Evolutionary conservation across 306 rosid genomes (phyloP).

Genomic region (Vigna radiata): DNA sequence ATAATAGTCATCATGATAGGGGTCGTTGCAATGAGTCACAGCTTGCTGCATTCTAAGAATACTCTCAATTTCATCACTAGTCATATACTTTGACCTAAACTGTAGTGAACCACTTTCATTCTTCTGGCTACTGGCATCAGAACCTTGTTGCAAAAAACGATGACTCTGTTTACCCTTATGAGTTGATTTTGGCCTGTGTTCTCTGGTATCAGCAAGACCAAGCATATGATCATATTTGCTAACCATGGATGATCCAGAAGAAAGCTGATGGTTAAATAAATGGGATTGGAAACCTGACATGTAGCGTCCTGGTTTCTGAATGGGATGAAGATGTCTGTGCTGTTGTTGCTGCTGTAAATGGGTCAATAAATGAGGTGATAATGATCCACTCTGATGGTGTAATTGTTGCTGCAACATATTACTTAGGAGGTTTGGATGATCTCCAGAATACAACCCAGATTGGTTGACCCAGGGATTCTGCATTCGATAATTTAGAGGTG

Average conservation of each 20-base stretch:
- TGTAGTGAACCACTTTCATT: constrained; percentile 52
- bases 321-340: constrained; percentile 56
- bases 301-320: constrained; percentile 53
- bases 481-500: constrained; percentile 51
- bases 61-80: constrained; percentile 66
- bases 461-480: constrained; percentile 60
- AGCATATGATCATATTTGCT: constrained; percentile 50
- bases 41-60: constrained; percentile 65
- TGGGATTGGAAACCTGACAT: constrained; percentile 58
- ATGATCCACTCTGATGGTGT: constrained; percentile 58
- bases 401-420: constrained; percentile 86
- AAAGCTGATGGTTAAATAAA: constrained; percentile 47
- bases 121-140: constrained; percentile 55
- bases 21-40: constrained; percentile 57
- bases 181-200: constrained; percentile 56
- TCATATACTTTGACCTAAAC: constrained; percentile 66
- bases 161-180: constrained; percentile 55
- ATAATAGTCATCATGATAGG: constrained; percentile 60
- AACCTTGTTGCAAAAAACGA: constrained; percentile 53
- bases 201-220: constrained; percentile 54
- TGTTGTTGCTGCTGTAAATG: constrained; percentile 67
- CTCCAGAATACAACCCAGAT: constrained; percentile 61
- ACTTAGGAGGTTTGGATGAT: constrained; percentile 64
- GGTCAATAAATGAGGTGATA: constrained; percentile 54
- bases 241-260: constrained; percentile 45